Conservation (phyloP, 2,329 filamentous ascomycete species). For the Atkinsonella texensis region DNA sequence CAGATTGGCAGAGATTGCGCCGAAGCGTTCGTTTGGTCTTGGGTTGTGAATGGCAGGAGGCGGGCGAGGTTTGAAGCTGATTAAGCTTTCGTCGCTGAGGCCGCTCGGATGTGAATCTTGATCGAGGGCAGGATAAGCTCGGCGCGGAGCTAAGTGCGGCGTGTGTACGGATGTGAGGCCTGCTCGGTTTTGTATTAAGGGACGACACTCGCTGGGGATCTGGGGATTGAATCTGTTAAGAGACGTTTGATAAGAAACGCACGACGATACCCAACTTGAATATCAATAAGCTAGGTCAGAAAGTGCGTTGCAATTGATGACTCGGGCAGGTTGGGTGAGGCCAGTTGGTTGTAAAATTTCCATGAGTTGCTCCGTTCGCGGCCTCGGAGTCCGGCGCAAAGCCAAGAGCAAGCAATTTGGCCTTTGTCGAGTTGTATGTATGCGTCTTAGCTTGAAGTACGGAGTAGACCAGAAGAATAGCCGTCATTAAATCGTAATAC, state of each 20-base stretch:
- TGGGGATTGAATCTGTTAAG: not conserved
- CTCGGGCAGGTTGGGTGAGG: slow-evolving; percentile 7
- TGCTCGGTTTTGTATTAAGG: not conserved
- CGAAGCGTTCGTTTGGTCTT: not conserved
- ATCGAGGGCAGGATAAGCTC: not conserved
- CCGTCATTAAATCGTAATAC: too few relatives aligned
- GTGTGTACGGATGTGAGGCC: not conserved
- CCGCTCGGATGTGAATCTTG: not conserved
- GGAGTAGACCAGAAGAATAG: not conserved
- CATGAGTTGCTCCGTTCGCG: slow-evolving; percentile 23
- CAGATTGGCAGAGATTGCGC: slow-evolving; percentile 35
- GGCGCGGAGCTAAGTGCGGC: not conserved
- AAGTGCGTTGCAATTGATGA: slow-evolving; percentile 5
- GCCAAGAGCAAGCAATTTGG: not conserved
- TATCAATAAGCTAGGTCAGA: not conserved
- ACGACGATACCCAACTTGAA: not conserved
- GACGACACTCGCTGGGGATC: not conserved
- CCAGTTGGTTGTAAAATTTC: slow-evolving; percentile 17
- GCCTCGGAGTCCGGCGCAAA: slow-evolving; percentile 22
- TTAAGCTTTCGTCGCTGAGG: not conserved
- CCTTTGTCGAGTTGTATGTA: not conserved
- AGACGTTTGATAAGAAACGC: not conserved
- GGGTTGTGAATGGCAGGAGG: not conserved
- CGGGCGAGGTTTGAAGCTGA: not conserved
- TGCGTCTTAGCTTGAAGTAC: not conserved